Percentiles rank a stretch among this genome's conserved stretches.
phyloP scores from a whole-genome alignment of 2,329 filamentous ascomycete genomes.

The Hansfordia pulvinata region DNA sequence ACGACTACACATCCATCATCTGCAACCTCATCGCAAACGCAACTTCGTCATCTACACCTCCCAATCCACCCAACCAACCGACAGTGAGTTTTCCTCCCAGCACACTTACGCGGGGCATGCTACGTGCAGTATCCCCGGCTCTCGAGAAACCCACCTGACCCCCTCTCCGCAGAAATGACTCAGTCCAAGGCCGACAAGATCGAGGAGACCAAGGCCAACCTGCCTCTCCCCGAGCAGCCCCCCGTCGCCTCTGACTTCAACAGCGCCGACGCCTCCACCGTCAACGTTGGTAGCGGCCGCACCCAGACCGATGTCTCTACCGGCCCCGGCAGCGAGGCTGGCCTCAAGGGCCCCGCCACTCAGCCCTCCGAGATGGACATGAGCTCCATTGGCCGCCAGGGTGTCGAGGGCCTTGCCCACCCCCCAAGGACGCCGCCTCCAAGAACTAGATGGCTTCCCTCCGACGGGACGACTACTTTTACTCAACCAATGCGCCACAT shows the following conservation, averaged over 20 bases:
- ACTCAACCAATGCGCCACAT: too few species aligned
- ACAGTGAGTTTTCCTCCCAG: too few species aligned
- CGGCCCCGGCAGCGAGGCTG: conserved; percentile 30
- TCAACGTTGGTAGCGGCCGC: conserved; percentile 56
- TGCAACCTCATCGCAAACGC: too few species aligned
- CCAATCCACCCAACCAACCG: too few species aligned
- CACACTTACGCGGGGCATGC: too few species aligned
- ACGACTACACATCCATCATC: too few species aligned
- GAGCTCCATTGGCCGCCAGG: conserved; percentile 50
- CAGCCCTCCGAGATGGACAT: conserved; percentile 39
- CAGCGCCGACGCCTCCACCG: conserved; percentile 52
- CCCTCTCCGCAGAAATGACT: conserved; percentile 22
- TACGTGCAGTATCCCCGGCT: too few species aligned
- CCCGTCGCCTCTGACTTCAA: conserved; percentile 68
- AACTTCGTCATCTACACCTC: too few species aligned
- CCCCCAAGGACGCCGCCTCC: conserved; percentile 47
- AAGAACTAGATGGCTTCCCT: too few species aligned
- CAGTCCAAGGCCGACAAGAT: conserved; percentile 51
- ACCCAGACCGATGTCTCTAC: conserved; percentile 38
- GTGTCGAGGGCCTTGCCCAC: conserved; percentile 39
- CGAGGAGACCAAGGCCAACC: conserved; percentile 54
- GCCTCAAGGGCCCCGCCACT: conserved; percentile 45
- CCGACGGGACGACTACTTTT: too few species aligned
- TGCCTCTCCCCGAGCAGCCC: conserved; percentile 68
- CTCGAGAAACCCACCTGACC: too few species aligned